A percentile compares a stretch with the other conserved stretches of the same genome.
phyloP scores from a whole-genome alignment of 306 rosid species.

The Cucumis hystrix region DNA sequence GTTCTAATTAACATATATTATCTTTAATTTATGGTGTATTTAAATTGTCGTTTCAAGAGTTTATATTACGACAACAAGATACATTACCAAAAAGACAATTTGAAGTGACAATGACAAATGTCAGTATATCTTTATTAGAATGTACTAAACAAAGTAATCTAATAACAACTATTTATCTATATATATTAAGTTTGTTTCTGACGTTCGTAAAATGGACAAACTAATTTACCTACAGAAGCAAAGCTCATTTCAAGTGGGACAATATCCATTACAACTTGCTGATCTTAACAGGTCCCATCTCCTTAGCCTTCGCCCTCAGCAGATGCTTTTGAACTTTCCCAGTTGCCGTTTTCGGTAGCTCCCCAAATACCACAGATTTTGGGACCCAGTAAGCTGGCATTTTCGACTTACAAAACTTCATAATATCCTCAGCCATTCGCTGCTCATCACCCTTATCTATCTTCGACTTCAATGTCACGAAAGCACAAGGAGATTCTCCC shows the following conservation, averaged over 20 bases:
- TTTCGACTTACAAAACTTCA: slow-evolving; percentile 59
- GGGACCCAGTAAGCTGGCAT: slow-evolving; percentile 86
- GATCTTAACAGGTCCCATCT: slow-evolving; percentile 46
- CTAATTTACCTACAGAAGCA: background rate
- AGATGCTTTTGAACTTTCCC: slow-evolving; percentile 78
- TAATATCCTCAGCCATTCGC: slow-evolving; percentile 44
- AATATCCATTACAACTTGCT: slow-evolving; percentile 21
- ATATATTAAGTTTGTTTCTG: background rate
- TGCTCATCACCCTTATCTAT: slow-evolving; percentile 39
- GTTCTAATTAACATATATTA: too few relatives aligned
- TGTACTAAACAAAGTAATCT: background rate
- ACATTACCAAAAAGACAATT: background rate
- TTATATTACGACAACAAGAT: too few relatives aligned
- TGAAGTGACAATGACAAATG: background rate
- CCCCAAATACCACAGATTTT: slow-evolving; percentile 57
- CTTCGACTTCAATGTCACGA: slow-evolving; percentile 54
- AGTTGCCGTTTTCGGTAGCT: slow-evolving; percentile 61
- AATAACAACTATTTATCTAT: background rate
- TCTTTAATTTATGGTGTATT: too few relatives aligned
- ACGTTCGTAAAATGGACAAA: background rate
- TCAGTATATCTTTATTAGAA: background rate
- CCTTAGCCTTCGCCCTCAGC: slow-evolving; percentile 61
- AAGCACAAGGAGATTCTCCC: slow-evolving; percentile 92
- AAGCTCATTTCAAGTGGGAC: background rate
- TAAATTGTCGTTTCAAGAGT: too few relatives aligned